Percentiles rank a stretch among this genome's conserved stretches.
These are phyloP conservation scores for Solanum aculeatissimum DNA, from an alignment of 305 asterid species.

Conservation along the genomic window DNA sequence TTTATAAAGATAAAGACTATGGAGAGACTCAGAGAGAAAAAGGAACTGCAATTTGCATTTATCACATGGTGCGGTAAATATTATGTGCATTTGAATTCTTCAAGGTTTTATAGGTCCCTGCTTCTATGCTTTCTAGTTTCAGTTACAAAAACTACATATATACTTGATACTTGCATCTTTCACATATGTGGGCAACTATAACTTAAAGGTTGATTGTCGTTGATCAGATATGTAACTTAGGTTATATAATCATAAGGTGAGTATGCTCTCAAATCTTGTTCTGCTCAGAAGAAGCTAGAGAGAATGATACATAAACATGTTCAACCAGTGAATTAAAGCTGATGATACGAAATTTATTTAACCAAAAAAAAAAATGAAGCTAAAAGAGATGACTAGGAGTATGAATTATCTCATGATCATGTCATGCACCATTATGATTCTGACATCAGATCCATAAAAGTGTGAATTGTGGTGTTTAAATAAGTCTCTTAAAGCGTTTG, in stretches of 20 bases:
- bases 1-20: not conserved
- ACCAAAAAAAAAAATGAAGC: not conserved
- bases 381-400: not conserved
- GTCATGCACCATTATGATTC: not conserved
- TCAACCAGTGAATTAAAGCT: not conserved
- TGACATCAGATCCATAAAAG: not conserved
- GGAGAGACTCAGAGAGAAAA: not conserved
- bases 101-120: not conserved
- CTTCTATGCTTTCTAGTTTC: not conserved
- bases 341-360: not conserved
- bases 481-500: not conserved
- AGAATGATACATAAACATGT: not conserved
- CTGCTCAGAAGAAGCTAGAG: not conserved
- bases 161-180: not conserved
- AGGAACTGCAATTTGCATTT: not conserved
- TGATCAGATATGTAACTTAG: not conserved
- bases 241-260: not conserved
- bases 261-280: not conserved
- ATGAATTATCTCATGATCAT: not conserved
- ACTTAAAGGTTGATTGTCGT: not conserved
- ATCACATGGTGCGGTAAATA: not conserved
- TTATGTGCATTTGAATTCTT: not conserved
- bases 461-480: not conserved
- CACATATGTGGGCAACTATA: not conserved
- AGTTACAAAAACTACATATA: not conserved